These are phyloP conservation scores for Pneumocystis carinii DNA, from an alignment of 1,139 yeast genomes.

Conservation along the genomic window DNA sequence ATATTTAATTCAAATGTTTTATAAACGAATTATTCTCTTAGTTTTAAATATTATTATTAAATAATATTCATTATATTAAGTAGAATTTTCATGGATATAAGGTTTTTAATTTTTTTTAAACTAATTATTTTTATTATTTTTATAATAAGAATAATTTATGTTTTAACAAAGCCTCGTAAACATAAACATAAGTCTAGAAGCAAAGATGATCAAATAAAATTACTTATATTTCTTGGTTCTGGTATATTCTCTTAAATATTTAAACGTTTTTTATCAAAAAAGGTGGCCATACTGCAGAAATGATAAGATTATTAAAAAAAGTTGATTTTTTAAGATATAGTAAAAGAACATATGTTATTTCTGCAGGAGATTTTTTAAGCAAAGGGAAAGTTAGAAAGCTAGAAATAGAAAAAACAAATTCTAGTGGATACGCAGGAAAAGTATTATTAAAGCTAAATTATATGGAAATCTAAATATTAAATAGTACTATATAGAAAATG, in stretches of 20 bases:
- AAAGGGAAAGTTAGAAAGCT: constrained; percentile 5
- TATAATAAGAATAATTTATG: not conserved
- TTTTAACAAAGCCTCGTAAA: not conserved
- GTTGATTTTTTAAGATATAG: constrained; percentile 3
- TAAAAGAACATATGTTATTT: constrained; percentile 8
- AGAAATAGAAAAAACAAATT: not conserved
- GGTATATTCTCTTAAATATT: not conserved
- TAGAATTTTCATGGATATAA: not conserved
- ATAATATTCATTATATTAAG: not conserved
- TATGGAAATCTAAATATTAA: not conserved
- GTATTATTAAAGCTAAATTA: not conserved
- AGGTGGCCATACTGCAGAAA: constrained; percentile 14
- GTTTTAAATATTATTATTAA: not conserved
- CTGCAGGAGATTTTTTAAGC: constrained; percentile 12
- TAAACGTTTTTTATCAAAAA: not conserved
- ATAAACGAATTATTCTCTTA: not conserved
- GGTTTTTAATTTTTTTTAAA: not conserved
- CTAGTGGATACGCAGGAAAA: not conserved
- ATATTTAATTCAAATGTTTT: not conserved
- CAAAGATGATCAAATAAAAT: not conserved
- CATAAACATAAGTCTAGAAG: not conserved
- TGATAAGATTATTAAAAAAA: constrained; percentile 8
- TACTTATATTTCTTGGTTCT: constrained; percentile 10
- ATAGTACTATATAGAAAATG: constrained; percentile 20
- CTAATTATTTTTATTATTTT: not conserved